These are phyloP conservation scores for Pythium oligandrum DNA, from an alignment of 352 stramenopile genomes.

Conservation along the genomic window DNA sequence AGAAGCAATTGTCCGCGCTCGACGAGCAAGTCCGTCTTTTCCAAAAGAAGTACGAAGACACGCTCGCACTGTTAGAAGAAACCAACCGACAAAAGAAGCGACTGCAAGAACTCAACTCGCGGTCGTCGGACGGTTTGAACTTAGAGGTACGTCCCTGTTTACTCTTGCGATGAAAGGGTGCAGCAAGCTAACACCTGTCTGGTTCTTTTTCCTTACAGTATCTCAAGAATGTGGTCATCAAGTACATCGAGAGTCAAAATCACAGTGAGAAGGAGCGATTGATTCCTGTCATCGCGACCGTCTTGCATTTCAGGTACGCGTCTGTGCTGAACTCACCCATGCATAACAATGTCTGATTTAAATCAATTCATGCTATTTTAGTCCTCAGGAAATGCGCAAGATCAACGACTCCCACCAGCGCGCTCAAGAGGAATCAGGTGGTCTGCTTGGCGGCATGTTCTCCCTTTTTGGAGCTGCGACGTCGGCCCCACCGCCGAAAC, in stretches of 20 bases:
- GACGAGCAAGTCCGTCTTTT: constrained; percentile 35
- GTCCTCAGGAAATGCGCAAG: constrained; percentile 56
- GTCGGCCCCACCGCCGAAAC: constrained; percentile 35
- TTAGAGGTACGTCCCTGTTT: constrained; percentile 41
- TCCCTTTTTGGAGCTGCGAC: constrained; percentile 54
- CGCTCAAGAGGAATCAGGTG: constrained; percentile 29
- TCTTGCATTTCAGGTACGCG: constrained; percentile 58
- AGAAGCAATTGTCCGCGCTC: constrained; percentile 38
- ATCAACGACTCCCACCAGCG: constrained; percentile 38
- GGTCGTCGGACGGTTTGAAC: constrained; percentile 43
- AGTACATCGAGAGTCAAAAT: constrained; percentile 79
- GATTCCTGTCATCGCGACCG: constrained; percentile 69
- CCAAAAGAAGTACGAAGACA: constrained; percentile 66
- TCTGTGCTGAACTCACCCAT: background rate
- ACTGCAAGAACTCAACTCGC: constrained; percentile 39
- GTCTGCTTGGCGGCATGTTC: constrained; percentile 66
- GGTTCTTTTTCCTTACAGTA: constrained; percentile 37
- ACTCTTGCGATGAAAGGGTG: background rate
- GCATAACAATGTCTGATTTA: background rate
- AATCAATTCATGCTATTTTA: constrained; percentile 8
- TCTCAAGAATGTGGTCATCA: constrained; percentile 82
- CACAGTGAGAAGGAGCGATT: constrained; percentile 69
- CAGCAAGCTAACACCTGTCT: background rate
- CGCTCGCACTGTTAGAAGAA: constrained; percentile 39
- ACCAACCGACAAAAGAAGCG: constrained; percentile 52